Conservation (phyloP, 106 monocot species). For the Dendrobium officinale region DNA sequence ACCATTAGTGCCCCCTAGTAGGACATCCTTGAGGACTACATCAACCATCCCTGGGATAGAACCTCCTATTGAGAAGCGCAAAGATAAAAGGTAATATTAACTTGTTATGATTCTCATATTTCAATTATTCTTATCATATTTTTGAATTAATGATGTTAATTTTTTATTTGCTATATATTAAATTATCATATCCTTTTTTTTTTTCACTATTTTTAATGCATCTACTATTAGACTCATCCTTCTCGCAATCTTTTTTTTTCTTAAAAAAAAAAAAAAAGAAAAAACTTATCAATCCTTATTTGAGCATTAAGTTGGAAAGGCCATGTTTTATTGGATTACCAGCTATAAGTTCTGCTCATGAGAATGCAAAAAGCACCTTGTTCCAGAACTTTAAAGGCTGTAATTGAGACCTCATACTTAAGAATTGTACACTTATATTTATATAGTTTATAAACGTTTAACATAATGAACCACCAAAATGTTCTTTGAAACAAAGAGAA, state of each 20-base stretch:
- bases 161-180: neutral
- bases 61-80: conserved; percentile 28
- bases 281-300: neutral
- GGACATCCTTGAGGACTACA: conserved; percentile 35
- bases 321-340: neutral
- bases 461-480: neutral
- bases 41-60: conserved; percentile 43
- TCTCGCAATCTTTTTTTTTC: neutral
- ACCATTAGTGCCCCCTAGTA: conserved; percentile 44
- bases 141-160: neutral
- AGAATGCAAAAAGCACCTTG: neutral
- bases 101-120: neutral
- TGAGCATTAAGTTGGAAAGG: neutral
- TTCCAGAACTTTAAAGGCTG: neutral
- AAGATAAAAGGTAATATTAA: conserved; percentile 46
- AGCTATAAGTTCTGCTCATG: neutral
- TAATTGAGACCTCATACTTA: neutral
- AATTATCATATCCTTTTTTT: neutral
- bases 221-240: neutral
- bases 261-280: neutral
- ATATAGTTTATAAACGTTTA: neutral
- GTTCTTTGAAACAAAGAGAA: neutral
- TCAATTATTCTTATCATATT: neutral
- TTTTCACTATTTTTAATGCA: neutral
- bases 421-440: neutral